These are phyloP conservation scores for Brassica carinata DNA, from an alignment of 345 rosid species.

Conservation along the genomic window DNA sequence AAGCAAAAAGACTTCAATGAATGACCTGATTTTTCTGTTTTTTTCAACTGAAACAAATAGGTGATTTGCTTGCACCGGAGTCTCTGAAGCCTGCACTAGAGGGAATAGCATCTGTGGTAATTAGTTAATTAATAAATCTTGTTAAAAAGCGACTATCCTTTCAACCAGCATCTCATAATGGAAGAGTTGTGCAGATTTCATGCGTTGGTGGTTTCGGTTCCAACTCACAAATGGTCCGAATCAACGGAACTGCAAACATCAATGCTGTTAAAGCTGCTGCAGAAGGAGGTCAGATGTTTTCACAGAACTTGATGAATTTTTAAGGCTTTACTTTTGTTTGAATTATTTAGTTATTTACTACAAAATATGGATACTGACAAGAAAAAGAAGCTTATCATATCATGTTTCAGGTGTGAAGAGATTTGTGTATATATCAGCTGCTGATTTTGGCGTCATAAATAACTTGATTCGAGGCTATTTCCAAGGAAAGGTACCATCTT, in stretches of 20 bases:
- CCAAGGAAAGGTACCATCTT: conserved; percentile 57
- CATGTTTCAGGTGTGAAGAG: conserved; percentile 55
- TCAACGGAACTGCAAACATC: conserved; percentile 66
- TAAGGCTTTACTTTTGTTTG: background rate
- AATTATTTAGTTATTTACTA: background rate
- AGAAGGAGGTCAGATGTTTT: conserved; percentile 46
- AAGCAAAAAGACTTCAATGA: background rate
- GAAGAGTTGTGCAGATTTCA: conserved; percentile 46
- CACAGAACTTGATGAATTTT: too few species aligned
- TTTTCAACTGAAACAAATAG: conserved; percentile 35
- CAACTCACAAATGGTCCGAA: conserved; percentile 52
- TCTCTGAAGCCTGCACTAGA: conserved; percentile 52
- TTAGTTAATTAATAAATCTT: background rate
- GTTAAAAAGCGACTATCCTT: background rate
- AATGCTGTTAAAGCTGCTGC: conserved; percentile 58
- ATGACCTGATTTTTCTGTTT: background rate
- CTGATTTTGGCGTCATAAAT: conserved; percentile 59
- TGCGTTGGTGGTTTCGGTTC: conserved; percentile 72
- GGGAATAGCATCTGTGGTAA: conserved; percentile 66
- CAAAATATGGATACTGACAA: background rate
- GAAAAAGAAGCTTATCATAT: background rate
- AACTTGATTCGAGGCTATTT: conserved; percentile 55
- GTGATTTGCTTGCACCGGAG: conserved; percentile 60
- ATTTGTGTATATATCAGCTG: conserved; percentile 65
- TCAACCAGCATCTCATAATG: background rate